These are phyloP conservation scores for Paecilomyces formosus DNA, from an alignment of 2,329 filamentous ascomycete species.

Conservation along the genomic window DNA sequence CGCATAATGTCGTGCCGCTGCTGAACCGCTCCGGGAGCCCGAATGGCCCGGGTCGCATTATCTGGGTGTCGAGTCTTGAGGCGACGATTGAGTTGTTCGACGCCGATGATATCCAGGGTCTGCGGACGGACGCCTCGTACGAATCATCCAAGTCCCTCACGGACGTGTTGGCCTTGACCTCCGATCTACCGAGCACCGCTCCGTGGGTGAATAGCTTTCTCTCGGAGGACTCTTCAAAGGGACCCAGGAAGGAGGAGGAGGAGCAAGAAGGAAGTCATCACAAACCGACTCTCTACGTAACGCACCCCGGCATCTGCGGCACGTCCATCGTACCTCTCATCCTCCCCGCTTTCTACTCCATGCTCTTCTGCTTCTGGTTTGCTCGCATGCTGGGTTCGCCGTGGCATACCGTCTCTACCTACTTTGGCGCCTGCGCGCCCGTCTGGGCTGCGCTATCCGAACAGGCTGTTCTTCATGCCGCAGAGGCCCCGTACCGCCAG, in stretches of 20 bases:
- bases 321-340: slow-evolving; percentile 74
- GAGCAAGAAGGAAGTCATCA: slow-evolving; percentile 11
- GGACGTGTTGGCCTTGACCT: slow-evolving; percentile 72
- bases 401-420: slow-evolving; percentile 76
- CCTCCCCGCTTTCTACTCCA: slow-evolving; percentile 60
- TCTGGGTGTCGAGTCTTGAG: slow-evolving; percentile 85
- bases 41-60: slow-evolving; percentile 54
- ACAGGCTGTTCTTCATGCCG: slow-evolving; percentile 36
- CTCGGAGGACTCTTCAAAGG: slow-evolving; percentile 12
- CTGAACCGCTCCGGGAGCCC: slow-evolving; percentile 46
- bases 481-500: slow-evolving; percentile 43
- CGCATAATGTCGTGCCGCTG: slow-evolving; percentile 70
- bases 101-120: slow-evolving; percentile 67
- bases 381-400: slow-evolving; percentile 73
- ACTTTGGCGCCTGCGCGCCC: slow-evolving; percentile 67
- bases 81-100: slow-evolving; percentile 52
- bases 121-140: slow-evolving; percentile 60
- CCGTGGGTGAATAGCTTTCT: slow-evolving; percentile 54
- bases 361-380: slow-evolving; percentile 61
- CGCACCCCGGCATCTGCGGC: slow-evolving; percentile 79
- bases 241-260: slow-evolving; percentile 6
- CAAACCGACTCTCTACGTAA: slow-evolving; percentile 64
- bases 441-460: slow-evolving; percentile 70
- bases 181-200: slow-evolving; percentile 56
- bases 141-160: slow-evolving; percentile 83